Evolutionary conservation across 179 eudicot species (phyloP).

Genomic region (Sideroxylon spinosum): DNA sequence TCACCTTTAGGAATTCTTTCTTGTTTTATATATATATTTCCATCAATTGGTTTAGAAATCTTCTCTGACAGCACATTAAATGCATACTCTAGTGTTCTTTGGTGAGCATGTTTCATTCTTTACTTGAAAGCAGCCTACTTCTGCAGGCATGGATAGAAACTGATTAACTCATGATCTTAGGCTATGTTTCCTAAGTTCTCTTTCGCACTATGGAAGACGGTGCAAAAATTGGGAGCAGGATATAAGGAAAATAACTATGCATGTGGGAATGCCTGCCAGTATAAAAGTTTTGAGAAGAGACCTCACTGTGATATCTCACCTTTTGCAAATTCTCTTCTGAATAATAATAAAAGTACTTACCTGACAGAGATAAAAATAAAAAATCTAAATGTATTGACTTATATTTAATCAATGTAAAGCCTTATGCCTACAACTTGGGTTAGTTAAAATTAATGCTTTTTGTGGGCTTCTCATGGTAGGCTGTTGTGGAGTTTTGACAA

Average conservation of each 20-base stretch:
- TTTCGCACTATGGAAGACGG: neutral
- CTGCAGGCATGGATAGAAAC: neutral
- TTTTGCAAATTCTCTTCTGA: neutral
- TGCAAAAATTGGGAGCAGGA: neutral
- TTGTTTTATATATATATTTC: neutral
- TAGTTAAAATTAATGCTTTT: neutral
- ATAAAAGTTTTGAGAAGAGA: neutral
- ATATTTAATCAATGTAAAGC: neutral
- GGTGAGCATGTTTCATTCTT: neutral
- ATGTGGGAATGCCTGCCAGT: neutral
- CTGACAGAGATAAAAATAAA: neutral
- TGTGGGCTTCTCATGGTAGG: neutral
- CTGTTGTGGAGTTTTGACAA: conserved; percentile 1
- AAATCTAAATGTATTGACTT: neutral
- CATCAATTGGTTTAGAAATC: neutral
- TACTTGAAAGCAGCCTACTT: neutral
- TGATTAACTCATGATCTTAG: neutral
- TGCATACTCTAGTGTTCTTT: neutral
- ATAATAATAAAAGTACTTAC: neutral
- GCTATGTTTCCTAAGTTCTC: neutral
- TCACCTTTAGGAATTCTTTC: neutral
- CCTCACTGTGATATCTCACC: neutral
- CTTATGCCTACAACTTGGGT: conserved; percentile 1
- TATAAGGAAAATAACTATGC: neutral
- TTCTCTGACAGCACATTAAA: neutral